A percentile compares a stretch with the other conserved stretches of the same genome.
These are phyloP conservation scores for Pythium graminicola DNA, from an alignment of 352 stramenopile genomes.

Conservation along the genomic window DNA sequence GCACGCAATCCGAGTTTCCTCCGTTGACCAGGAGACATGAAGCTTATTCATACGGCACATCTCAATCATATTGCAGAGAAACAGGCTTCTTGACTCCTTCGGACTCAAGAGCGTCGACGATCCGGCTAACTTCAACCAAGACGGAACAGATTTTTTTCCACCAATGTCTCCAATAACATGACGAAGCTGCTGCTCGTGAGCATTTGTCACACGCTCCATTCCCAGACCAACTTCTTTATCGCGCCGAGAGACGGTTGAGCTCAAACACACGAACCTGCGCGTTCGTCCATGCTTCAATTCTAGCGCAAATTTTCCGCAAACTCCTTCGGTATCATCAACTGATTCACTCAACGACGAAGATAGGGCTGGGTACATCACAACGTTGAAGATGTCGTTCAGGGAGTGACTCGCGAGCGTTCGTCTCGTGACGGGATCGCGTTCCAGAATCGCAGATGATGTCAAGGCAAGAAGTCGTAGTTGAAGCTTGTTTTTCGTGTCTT, in stretches of 20 bases:
- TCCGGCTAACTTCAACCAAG: constrained; percentile 68
- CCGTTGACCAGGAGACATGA: constrained; percentile 80
- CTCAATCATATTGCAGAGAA: constrained; percentile 82
- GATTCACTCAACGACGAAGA: constrained; percentile 51
- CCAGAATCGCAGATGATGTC: constrained; percentile 60
- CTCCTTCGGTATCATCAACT: constrained; percentile 46
- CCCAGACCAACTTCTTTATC: constrained; percentile 78
- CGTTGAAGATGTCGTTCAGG: constrained; percentile 81
- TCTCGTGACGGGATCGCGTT: constrained; percentile 65
- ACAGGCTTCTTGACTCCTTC: constrained; percentile 72
- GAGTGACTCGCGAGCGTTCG: constrained; percentile 58
- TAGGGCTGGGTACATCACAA: constrained; percentile 81
- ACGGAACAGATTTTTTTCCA: constrained; percentile 44
- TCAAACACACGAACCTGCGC: constrained; percentile 66
- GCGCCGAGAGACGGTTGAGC: constrained; percentile 47
- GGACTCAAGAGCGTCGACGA: constrained; percentile 67
- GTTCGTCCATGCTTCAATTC: constrained; percentile 82
- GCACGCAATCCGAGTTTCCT: constrained; percentile 79
- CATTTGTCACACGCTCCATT: constrained; percentile 37
- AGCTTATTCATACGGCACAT: constrained; percentile 87
- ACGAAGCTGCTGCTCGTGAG: constrained; percentile 64
- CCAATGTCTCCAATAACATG: constrained; percentile 67
- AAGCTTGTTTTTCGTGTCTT: constrained; percentile 61
- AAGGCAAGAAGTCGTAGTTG: constrained; percentile 70
- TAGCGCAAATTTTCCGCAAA: constrained; percentile 71